Base-by-base conservation (phyloP, 345 rosid genomes). In the Gossypium thurberi region DNA sequence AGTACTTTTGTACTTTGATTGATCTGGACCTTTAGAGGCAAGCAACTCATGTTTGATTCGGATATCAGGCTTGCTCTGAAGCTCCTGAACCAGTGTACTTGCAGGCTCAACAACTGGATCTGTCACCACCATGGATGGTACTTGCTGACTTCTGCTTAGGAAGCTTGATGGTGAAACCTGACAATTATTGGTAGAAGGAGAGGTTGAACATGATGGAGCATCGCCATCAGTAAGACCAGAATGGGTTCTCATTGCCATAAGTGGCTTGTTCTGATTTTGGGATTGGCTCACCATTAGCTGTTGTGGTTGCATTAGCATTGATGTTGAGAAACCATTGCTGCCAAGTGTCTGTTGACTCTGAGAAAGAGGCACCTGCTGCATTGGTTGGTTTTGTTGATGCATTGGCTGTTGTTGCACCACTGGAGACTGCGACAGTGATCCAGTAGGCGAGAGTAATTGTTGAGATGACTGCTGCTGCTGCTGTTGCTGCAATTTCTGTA, bases 161-260 rank as follows among this genome's bases (percentile, higher is more conserved):
- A 95, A 90, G 76, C 77, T 82, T 61, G 92, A 81, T 10, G 90
- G 84, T 11, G 90, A 84, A 80, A 90, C 72, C 78, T 89, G 95
- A 82, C 90, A 92, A 80, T 88, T 95, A 75, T 91, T 89, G 67
- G 98, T 82, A 47, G 98, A 95, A 67, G 99, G 99, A 15, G 99
- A 95, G 77, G 97, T 92, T 65, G 97, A 90, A 82, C 96, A 95
- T 57, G 99, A 92, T 73, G 98, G 99, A 72, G 91, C 89, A 67
- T 95, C 98, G 77, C 92, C 95, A 76, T 92, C 98, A 8, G 97
- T 90, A 61, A 87, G 83, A 52, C 84, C 84, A 66, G 97, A 90
- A 75, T 81, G 87, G 65, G 88, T 87, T 82, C 82, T 88, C 75
- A 87, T 78, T 66, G 82, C 74, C 47, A 74, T 74, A 51, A 81